Conservation (phyloP, 768 basidiomycete genomes). For the Mycena belliarum region DNA sequence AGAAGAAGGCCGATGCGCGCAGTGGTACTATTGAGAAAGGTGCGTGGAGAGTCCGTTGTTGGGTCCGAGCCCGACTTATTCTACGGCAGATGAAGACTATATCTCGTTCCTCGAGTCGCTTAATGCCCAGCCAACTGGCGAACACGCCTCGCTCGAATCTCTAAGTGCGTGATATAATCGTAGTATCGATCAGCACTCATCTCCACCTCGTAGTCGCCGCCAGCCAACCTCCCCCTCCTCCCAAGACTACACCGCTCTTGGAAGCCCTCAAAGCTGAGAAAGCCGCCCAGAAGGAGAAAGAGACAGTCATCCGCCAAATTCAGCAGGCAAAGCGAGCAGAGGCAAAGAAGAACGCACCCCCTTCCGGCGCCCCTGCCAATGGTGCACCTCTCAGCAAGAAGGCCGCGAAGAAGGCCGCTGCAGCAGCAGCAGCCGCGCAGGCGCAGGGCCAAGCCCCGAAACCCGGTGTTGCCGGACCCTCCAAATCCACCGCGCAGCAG, state of each 20-base stretch:
- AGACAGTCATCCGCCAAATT: conserved; percentile 69
- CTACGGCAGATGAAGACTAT: conserved; percentile 71
- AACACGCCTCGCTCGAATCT: conserved; percentile 64
- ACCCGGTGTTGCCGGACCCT: conserved; percentile 25
- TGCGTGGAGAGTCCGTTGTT: conserved; percentile 28
- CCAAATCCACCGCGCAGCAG: conserved; percentile 27
- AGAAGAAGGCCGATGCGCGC: conserved; percentile 74
- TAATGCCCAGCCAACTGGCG: conserved; percentile 50
- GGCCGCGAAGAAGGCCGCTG: conserved; percentile 34
- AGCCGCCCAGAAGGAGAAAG: conserved; percentile 69
- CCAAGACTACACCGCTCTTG: conserved; percentile 88
- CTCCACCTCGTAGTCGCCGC: conserved; percentile 54
- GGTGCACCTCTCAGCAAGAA: conserved; percentile 29
- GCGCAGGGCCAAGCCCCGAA: conserved; percentile 24
- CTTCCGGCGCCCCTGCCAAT: conserved; percentile 23
- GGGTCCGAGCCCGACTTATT: conserved; percentile 1
- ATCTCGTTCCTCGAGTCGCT: conserved; percentile 80
- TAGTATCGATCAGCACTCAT: neutral
- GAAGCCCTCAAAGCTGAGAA: conserved; percentile 91
- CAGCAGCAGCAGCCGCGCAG: conserved; percentile 21
- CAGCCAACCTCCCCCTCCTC: conserved; percentile 55
- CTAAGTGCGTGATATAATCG: conserved; percentile 46
- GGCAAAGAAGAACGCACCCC: conserved; percentile 31
- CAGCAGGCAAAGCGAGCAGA: conserved; percentile 65
- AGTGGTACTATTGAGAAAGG: conserved; percentile 92